Conservation (phyloP, 208 protist species). For the Angomonas deanei region DNA sequence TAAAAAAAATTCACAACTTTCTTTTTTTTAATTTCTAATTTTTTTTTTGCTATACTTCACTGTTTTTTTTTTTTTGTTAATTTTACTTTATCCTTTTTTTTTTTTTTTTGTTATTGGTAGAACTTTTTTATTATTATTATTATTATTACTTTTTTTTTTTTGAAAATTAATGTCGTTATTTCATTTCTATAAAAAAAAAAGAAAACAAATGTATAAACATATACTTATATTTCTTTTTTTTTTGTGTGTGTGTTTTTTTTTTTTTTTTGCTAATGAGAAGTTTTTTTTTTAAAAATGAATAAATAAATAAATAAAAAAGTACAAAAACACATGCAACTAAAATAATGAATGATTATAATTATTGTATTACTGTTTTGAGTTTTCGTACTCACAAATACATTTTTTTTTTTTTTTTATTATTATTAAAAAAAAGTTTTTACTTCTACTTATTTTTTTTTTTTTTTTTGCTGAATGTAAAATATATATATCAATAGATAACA, state of each 20-base stretch:
- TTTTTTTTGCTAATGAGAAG: too few relatives aligned
- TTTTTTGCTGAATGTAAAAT: not conserved
- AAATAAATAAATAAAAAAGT: too few relatives aligned
- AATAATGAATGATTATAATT: not conserved
- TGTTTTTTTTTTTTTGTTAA: not conserved
- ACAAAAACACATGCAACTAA: too few relatives aligned
- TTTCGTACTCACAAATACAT: not conserved
- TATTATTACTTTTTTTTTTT: not conserved
- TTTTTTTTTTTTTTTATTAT: conserved; percentile 1
- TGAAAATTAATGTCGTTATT: not conserved
- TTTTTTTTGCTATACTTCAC: not conserved
- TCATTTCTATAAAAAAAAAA: not conserved
- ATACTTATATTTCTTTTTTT: not conserved
- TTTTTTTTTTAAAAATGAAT: too few relatives aligned
- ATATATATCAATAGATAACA: not conserved
- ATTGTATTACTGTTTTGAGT: not conserved
- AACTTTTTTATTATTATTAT: not conserved
- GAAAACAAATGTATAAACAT: not conserved
- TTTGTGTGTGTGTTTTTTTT: too few relatives aligned
- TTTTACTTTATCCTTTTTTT: not conserved
- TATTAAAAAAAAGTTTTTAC: not conserved
- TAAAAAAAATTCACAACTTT: not conserved
- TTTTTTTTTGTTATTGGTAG: not conserved
- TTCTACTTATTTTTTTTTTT: not conserved
- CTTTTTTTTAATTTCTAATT: not conserved